Percentiles rank a stretch among this genome's conserved stretches.
Conservation (phyloP, 2,329 filamentous ascomycete genomes). For the Waltergamsia citrina region DNA sequence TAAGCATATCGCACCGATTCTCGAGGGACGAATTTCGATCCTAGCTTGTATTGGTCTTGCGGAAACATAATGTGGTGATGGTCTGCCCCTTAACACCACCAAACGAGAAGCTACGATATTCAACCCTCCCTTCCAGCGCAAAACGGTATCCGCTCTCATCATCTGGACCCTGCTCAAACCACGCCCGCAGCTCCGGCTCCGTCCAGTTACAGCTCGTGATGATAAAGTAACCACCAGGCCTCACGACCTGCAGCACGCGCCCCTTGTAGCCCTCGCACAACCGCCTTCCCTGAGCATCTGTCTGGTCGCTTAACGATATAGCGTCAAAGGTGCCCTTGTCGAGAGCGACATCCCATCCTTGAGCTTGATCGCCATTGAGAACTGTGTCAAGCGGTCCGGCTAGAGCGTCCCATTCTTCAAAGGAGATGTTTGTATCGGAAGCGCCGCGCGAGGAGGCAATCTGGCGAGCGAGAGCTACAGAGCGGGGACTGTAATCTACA, state of each 20-base stretch:
- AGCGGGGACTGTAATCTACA: conserved; percentile 75
- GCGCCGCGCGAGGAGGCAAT: conserved; percentile 34
- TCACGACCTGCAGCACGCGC: conserved; percentile 59
- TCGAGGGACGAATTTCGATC: not conserved
- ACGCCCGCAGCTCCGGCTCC: conserved; percentile 69
- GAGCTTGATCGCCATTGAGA: conserved; percentile 14
- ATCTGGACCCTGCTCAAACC: conserved; percentile 53
- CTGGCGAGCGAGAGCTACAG: conserved; percentile 62
- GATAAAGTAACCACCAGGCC: conserved; percentile 62
- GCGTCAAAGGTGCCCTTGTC: conserved; percentile 99
- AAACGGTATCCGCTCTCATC: conserved; percentile 29
- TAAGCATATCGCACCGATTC: not conserved
- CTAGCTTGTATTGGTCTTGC: too few species aligned
- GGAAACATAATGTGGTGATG: conserved; percentile 80
- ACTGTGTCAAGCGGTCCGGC: conserved; percentile 25
- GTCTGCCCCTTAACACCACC: conserved; percentile 82
- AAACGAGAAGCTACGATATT: conserved; percentile 83
- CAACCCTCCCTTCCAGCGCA: conserved; percentile 55
- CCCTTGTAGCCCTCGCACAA: conserved; percentile 68
- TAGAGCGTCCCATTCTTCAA: conserved; percentile 56
- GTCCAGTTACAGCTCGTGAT: conserved; percentile 99
- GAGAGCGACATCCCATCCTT: conserved; percentile 81
- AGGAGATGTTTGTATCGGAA: conserved; percentile 23
- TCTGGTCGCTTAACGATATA: conserved; percentile 62
- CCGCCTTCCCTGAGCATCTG: conserved; percentile 41